Evolutionary conservation across 257 asterid species (phyloP).

Genomic region (Paraleonurus japonicus): DNA sequence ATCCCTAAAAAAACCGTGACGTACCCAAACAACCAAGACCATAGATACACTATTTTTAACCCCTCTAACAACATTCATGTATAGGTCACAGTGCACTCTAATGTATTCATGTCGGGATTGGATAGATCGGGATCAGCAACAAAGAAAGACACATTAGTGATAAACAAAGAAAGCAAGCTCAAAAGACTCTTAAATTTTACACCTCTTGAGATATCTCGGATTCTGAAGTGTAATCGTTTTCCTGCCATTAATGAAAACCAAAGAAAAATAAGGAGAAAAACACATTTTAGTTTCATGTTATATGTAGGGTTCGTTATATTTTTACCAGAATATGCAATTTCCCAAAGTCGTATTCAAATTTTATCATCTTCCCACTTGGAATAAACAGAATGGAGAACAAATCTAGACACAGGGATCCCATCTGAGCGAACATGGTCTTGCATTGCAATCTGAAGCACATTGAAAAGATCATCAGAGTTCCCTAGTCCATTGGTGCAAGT

Average conservation of each 20-base stretch:
- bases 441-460: constrained; percentile 79
- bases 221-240: constrained; percentile 63
- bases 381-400: constrained; percentile 79
- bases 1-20: too few relatives aligned
- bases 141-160: too few relatives aligned
- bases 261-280: neutral
- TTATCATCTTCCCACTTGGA: constrained; percentile 80
- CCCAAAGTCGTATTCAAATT: constrained; percentile 93
- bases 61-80: too few relatives aligned
- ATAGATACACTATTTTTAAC: too few relatives aligned
- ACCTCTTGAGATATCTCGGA: constrained; percentile 86
- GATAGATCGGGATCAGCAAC: too few relatives aligned
- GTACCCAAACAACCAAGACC: too few relatives aligned
- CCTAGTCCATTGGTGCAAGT: constrained; percentile 1
- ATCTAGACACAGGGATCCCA: constrained; percentile 87
- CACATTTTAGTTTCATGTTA: neutral
- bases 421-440: constrained; percentile 92
- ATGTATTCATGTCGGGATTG: too few relatives aligned
- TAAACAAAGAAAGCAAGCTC: too few relatives aligned
- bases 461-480: constrained; percentile 20
- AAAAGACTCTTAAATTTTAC: constrained; percentile 14
- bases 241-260: constrained; percentile 40
- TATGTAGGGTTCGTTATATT: neutral
- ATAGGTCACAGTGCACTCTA: too few relatives aligned
- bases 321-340: constrained; percentile 73